A percentile compares a stretch with the other conserved stretches of the same genome.
phyloP scores from a whole-genome alignment of 192 early-diverging fungal genomes.

The Jimgerdemannia lactiflua region DNA sequence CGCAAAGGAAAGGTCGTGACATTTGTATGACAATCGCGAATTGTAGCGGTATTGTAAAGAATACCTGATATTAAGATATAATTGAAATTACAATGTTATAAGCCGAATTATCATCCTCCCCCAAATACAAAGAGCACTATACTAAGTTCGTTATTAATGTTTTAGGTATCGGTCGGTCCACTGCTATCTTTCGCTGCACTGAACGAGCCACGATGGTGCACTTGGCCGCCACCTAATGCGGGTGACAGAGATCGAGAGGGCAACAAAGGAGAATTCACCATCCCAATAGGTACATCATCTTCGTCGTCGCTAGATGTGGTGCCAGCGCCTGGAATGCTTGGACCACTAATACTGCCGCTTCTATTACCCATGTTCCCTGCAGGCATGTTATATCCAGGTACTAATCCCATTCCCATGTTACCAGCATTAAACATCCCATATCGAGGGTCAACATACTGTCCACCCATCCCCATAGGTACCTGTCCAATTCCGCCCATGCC shows the following conservation, averaged over 20 bases:
- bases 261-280: neutral
- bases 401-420: neutral
- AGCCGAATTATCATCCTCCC: too few species aligned
- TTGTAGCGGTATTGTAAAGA: too few species aligned
- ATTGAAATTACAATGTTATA: too few species aligned
- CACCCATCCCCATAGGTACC: neutral
- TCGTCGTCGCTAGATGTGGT: neutral
- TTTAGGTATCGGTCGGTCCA: neutral
- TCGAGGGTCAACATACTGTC: neutral
- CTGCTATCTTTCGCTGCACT: neutral
- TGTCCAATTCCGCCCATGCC: neutral
- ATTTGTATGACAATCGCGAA: too few species aligned
- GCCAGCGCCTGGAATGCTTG: neutral
- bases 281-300: slow-evolving; percentile 7
- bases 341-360: neutral
- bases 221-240: neutral
- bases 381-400: neutral
- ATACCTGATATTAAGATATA: too few species aligned
- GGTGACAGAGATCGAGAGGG: neutral
- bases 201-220: neutral
- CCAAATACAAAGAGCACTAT: too few species aligned
- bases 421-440: neutral
- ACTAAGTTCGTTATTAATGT: too few species aligned
- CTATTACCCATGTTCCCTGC: neutral
- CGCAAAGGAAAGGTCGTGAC: too few species aligned